Evolutionary conservation across 2,329 filamentous ascomycete genomes (phyloP), one percentile per base, ranked within the genome.

Genomic region (Bipolaris zeicola): DNA sequence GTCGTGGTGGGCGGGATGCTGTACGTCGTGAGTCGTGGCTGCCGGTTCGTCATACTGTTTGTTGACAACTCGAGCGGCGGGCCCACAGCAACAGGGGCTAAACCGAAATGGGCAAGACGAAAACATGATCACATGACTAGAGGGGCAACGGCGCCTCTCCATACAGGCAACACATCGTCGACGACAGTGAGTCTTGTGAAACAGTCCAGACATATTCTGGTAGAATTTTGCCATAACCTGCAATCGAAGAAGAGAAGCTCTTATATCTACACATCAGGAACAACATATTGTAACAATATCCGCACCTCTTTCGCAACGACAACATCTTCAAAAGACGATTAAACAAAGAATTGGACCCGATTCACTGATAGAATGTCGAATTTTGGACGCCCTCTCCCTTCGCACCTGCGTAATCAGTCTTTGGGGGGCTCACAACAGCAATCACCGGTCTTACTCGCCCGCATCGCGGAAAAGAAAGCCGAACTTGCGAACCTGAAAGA

Each of bases 391-490:
- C 71, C 75, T 0, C 65, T 90, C 16, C 83, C 88, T 3, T 86
- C 87, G 24, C 88, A 92, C 69, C 78, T 90, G 68, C 88, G 89
- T 55, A 72, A 71, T 65, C 78, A 75, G 65, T 73, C 68, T 58
- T 71, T 67, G 67, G 73, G 73, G 52, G 69, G 66, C 52, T 77
- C 65, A 26, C 81, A 49, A 73, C 65, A 86, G 45, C 88, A 91
- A 74, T 90, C 90, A 1, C 85, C 89, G 1, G 85, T 86, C 24
- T 81, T 95, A 14, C 79, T 90, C 50, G 86, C 89, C 42, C 88
- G 91, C 62, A 92, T 96, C 72, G 87, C 90, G 62, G 91, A 95
- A 79, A 96, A 96, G 81, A 92, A 90, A 76, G 86, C 87, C 51
- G 91, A 96, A 75, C 83, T 96, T 5, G 89, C 92, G 66, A 90